Percentiles rank a stretch among this genome's conserved stretches.
These are phyloP conservation scores for Eucalyptus curtisii DNA, from an alignment of 345 rosid species.

Conservation along the genomic window DNA sequence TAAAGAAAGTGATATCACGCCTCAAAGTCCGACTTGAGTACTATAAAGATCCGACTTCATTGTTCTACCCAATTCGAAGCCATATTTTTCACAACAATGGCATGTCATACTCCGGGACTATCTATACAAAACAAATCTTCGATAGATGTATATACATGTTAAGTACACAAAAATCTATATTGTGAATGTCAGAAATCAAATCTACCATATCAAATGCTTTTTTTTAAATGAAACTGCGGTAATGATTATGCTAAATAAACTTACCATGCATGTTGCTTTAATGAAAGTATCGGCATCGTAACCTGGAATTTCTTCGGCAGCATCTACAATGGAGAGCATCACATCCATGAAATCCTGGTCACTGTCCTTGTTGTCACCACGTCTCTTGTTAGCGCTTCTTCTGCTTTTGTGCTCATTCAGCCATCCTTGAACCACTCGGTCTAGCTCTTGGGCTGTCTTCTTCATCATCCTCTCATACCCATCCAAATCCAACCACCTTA, in stretches of 20 bases:
- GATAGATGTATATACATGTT: background rate
- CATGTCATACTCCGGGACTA: background rate
- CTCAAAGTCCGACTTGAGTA: no score
- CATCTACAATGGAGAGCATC: slow-evolving; percentile 4
- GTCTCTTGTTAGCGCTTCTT: background rate
- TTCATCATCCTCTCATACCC: slow-evolving; percentile 14
- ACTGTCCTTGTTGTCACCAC: background rate
- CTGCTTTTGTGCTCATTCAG: slow-evolving; percentile 2
- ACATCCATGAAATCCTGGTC: slow-evolving; percentile 16
- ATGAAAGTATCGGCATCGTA: slow-evolving; percentile 8
- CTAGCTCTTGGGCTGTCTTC: slow-evolving; percentile 2
- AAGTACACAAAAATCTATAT: background rate
- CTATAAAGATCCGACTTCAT: no score
- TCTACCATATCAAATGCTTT: background rate
- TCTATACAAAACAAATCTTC: background rate
- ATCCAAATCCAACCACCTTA: slow-evolving; percentile 21
- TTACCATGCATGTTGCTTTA: slow-evolving; percentile 14
- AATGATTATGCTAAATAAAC: background rate
- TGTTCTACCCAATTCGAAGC: no score
- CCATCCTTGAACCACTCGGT: slow-evolving; percentile 5
- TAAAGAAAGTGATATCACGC: no score
- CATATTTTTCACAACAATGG: background rate
- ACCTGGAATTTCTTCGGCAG: background rate
- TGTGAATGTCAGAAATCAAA: background rate
- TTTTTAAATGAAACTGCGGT: background rate